Evolutionary conservation across 768 basidiomycete genomes (phyloP), one percentile per base, ranked within the genome.

Genomic region (Tricholoma terreum): DNA sequence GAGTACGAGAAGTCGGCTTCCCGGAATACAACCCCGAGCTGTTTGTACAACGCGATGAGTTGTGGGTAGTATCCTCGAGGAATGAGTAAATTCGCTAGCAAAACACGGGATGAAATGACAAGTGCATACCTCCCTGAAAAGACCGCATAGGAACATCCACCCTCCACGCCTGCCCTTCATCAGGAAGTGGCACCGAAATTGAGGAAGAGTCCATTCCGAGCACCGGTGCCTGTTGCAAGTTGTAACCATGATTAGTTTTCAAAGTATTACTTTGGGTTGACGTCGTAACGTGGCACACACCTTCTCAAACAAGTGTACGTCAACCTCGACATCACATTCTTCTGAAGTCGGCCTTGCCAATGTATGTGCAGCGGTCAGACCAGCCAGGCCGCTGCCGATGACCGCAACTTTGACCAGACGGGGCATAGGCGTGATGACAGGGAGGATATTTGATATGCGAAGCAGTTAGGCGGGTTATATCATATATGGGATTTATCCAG

Each of bases 81-180:
- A 17, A 52, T 11, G 22, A 46, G 22, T 45, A 34, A 36, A 4
- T 33, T 12, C 30, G 10, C 36, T 24, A 2, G 45, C 24, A 30
- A 9, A 48, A 48, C n/a, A n/a, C 10, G 35, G 35, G 35, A 12
- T 17, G n/a, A 12, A 34, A 6, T 4, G 6, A 17, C 17, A 24
- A 50, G 22, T 14, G 62, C 81, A 51, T 54, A 85, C 88, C 87
- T 73, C 85, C 85, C 77, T 92, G 89, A 65, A 92, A 91, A 1
- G 85, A 85, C 38, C 90, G 73, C 90, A 92, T 92, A 0, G 90
- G 90, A 0, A 90, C 89, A 65, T 92, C 89, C 3, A 91, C 76
- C 54, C 83, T 73, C 77, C 82, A 82, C 50, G 78, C 70, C 34
- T 73, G 65, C 19, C 69, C 69, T 9, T 69, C 57, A 4, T 67